Base-by-base conservation (phyloP, 2,329 filamentous ascomycete species). In the Xylaria sp. region DNA sequence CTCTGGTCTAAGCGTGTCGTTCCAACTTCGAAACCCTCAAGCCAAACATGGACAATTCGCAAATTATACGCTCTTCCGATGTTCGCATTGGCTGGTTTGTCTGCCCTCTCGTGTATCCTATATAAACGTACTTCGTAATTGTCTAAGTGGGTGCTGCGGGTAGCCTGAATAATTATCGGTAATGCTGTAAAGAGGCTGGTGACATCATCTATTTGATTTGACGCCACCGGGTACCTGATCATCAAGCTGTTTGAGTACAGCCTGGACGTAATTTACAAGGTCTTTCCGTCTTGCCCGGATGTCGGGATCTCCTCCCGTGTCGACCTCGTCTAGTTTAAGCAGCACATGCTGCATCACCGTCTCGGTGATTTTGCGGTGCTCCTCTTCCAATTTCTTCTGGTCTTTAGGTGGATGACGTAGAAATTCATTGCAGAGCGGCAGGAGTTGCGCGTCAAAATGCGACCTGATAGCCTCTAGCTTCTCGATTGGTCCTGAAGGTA, bases 251-350 rank as follows among this genome's bases (percentile, higher is more conserved):
- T 86, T 89, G 73, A 96, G 80, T 52, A 92, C 82, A 12, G 83
- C 86, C 78, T 95, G 92, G 3, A 92, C 90, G 72, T 91, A 86
- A 75, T 84, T 88, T n/a, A 95, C 91, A 60, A 94, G 80, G 67
- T 90, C 91, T 82, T 92, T 94, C 76, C 93, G 84, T 78, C 84
- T 87, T 13, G 85, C 81, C 70, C 92, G 85, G 31, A 91, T 89
- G 13, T 90, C 89, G 10, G 83, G 79, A 72, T 92, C 88, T 5
- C 91, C 92, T 57, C 91, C 90, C 0, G 90, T 90, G 73, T 95
- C 92, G 2, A 95, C 88, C 25, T 87, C 90, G 78, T 96, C 93
- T 48, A 94, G 80, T 81, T 94, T 95, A 72, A 96, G 81, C 46
- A 95, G 77, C 2, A 94, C 88, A 74, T 94, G 91, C 70, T 91